A percentile compares a stretch with the other conserved stretches of the same genome.
Evolutionary conservation across 2,329 filamentous ascomycete genomes (phyloP).

Genomic region (Hypoxylon sp.): DNA sequence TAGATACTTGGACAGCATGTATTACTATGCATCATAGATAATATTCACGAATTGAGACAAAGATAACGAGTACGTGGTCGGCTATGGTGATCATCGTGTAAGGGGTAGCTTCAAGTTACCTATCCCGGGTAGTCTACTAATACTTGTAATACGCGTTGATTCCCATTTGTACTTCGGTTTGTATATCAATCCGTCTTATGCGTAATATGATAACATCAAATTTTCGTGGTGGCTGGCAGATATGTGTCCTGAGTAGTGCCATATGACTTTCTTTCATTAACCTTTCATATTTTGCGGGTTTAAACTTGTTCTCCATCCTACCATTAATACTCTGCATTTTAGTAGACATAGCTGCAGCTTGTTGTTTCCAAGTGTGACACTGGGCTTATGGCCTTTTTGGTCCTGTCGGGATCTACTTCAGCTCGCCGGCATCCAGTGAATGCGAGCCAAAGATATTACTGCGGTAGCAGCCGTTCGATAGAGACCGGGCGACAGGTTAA

Average conservation of each 20-base stretch:
- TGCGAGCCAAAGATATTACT: not conserved
- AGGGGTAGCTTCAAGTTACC: not conserved
- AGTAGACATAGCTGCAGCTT: not conserved
- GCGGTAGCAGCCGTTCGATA: no score
- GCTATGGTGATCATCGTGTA: not conserved
- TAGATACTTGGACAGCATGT: constrained; percentile 10
- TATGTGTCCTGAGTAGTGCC: not conserved
- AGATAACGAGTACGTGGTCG: not conserved
- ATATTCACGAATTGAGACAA: not conserved
- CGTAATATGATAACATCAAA: not conserved
- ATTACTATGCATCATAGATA: constrained; percentile 6
- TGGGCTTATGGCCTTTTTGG: not conserved
- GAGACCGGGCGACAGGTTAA: no score
- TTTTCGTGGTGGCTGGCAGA: not conserved
- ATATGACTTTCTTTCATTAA: not conserved
- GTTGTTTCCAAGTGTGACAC: not conserved
- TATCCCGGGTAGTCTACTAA: not conserved
- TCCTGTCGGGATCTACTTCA: not conserved
- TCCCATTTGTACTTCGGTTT: not conserved
- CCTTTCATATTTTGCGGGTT: no score
- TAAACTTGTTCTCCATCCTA: no score
- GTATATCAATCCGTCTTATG: not conserved
- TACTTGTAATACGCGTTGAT: not conserved
- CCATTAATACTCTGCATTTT: not conserved
- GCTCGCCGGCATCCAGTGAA: not conserved